These are phyloP conservation scores for Trichoderma cornu-damae DNA, from an alignment of 2,329 filamentous ascomycete genomes.

Conservation along the genomic window DNA sequence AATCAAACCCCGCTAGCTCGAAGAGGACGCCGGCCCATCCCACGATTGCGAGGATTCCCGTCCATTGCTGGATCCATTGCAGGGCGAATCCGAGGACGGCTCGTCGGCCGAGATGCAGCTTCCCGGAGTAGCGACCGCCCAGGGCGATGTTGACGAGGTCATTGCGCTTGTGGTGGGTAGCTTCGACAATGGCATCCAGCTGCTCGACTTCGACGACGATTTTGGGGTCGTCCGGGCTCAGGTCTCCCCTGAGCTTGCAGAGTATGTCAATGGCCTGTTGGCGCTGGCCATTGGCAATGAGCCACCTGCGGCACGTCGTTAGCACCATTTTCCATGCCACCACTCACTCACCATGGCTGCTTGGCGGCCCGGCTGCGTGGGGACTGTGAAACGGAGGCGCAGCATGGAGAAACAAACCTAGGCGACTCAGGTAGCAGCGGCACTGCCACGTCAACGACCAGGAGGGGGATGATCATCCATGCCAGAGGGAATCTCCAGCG, in stretches of 20 bases:
- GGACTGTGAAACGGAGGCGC: neutral
- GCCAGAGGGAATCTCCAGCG: conserved; percentile 37
- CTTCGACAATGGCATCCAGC: conserved; percentile 38
- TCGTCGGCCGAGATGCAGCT: conserved; percentile 36
- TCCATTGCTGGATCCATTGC: conserved; percentile 42
- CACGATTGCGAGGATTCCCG: conserved; percentile 40
- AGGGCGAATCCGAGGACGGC: conserved; percentile 38
- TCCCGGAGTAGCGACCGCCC: conserved; percentile 34
- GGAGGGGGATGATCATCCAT: conserved; percentile 39
- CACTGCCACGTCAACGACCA: conserved; percentile 36
- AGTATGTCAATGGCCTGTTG: conserved; percentile 34
- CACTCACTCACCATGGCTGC: no score
- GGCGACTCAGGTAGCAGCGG: conserved; percentile 44
- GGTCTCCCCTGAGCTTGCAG: conserved; percentile 29
- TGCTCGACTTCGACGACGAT: conserved; percentile 35
- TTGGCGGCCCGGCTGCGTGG: neutral
- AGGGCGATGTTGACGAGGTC: conserved; percentile 37
- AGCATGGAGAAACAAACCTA: conserved; percentile 27
- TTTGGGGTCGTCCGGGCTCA: conserved; percentile 31
- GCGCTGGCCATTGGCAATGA: conserved; percentile 33
- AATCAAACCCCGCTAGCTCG: conserved; percentile 24
- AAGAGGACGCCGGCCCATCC: conserved; percentile 30
- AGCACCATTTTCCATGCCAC: neutral
- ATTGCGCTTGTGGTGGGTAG: conserved; percentile 36
- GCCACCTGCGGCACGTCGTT: conserved; percentile 28